phyloP scores from a whole-genome alignment of 2,329 filamentous ascomycete species.

The Fonsecaea pedrosoi region DNA sequence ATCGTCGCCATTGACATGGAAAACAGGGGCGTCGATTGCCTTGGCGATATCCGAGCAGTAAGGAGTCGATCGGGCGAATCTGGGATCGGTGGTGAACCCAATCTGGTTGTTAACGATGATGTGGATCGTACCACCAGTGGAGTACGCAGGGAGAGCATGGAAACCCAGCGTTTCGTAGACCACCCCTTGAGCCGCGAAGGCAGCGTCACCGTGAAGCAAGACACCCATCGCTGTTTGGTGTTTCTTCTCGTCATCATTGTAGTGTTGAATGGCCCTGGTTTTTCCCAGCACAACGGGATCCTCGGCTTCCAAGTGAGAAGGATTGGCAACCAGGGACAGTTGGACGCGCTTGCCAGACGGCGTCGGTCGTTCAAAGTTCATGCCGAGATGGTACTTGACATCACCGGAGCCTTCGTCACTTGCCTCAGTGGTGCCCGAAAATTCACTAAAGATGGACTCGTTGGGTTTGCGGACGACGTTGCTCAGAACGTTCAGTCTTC shows the following conservation, averaged over 20 bases:
- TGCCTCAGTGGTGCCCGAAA: slow-evolving; percentile 83
- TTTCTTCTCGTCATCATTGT: slow-evolving; percentile 93
- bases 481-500: slow-evolving; percentile 94
- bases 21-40: slow-evolving; percentile 96
- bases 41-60: slow-evolving; percentile 99
- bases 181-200: slow-evolving; percentile 93
- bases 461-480: slow-evolving; percentile 99
- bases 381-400: slow-evolving; percentile 98
- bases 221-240: slow-evolving; percentile 94
- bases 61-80: slow-evolving; percentile 93
- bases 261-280: slow-evolving; percentile 96
- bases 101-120: slow-evolving; percentile 99
- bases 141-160: slow-evolving; percentile 93
- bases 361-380: slow-evolving; percentile 99
- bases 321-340: slow-evolving; percentile 96
- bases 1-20: slow-evolving; percentile 99
- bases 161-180: slow-evolving; percentile 99
- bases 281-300: slow-evolving; percentile 98
- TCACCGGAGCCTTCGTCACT: slow-evolving; percentile 97
- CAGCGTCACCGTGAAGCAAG: slow-evolving; percentile 94
- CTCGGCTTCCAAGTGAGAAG: slow-evolving; percentile 96
- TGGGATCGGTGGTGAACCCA: slow-evolving; percentile 97
- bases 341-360: slow-evolving; percentile 99
- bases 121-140: slow-evolving; percentile 95
- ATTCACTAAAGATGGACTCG: slow-evolving; percentile 99